Evolutionary conservation across 257 asterid species (phyloP).

Genomic region (Mentha longifolia): DNA sequence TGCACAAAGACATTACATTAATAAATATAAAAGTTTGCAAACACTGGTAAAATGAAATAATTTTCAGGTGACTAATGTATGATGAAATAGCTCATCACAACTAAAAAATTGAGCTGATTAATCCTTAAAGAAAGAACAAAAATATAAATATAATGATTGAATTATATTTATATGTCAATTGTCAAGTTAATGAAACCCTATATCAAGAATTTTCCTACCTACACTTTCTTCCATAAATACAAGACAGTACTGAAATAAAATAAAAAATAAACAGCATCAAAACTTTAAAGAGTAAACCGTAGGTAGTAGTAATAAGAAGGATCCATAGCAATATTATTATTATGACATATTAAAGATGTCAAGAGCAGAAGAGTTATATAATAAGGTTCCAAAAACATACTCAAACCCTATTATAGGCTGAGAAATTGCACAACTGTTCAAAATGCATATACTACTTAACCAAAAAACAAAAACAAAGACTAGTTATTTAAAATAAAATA

Average conservation of each 20-base stretch:
- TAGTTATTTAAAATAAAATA: not conserved
- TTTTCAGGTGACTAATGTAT: too few species aligned
- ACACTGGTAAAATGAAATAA: too few species aligned
- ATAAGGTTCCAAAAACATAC: constrained; percentile 30
- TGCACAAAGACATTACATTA: too few species aligned
- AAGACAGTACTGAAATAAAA: not conserved
- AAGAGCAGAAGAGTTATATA: not conserved
- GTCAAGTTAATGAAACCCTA: too few species aligned
- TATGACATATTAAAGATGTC: constrained; percentile 11
- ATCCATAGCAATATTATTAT: not conserved
- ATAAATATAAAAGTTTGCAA: too few species aligned
- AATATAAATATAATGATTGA: too few species aligned
- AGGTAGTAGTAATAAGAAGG: not conserved
- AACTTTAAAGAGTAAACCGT: not conserved
- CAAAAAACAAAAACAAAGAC: not conserved
- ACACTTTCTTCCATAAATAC: not conserved
- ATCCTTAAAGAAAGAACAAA: too few species aligned
- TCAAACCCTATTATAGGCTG: constrained; percentile 28
- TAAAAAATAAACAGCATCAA: not conserved
- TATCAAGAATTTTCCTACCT: not conserved
- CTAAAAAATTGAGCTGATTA: too few species aligned
- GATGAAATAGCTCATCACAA: too few species aligned
- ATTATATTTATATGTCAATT: too few species aligned
- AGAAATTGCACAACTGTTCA: constrained; percentile 22
- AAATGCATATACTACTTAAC: constrained; percentile 18